Base-by-base conservation (phyloP, 2,329 filamentous ascomycete genomes). In the Dothistroma septosporum region DNA sequence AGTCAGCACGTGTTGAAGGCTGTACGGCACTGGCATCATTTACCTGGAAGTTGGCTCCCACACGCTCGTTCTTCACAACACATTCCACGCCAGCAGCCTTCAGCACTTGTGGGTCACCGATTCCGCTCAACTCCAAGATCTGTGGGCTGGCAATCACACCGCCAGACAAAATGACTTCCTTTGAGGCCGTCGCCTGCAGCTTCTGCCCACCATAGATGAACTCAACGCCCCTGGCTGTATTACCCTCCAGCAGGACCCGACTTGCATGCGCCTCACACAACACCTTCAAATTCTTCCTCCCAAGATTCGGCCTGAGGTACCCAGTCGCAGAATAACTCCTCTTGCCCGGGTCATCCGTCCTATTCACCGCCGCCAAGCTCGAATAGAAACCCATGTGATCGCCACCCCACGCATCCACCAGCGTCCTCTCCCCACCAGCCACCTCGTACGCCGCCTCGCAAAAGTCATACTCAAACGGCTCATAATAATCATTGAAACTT, bases 111-210 rank as follows among this genome's bases (percentile, higher is more conserved):
- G 75, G 72, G 53, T 78, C 75, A 76, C 83, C 83, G n/a, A 85
- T 76, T 0, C 83, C 83, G 0, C 82, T 85, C 12, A 76, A 74
- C 61, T 84, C 78, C 0, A 85, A 76, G 14, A 85, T 77, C 1
- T 80, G 73, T 1, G 83, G 83, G 9, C 79, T 81, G 60, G 79
- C 77, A 56, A 84, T 75, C 2, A 82, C 72, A 0, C 83, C 83
- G 0, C 78, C 78, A 0, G 79, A 80, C 19, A 78, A 19, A 32
- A 65, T 65, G 14, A 65, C 57, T 49, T 67, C 65, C 48, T 53
- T n/a, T 84, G 85, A 65, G 1, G 73, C 75, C 21, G 64, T 69
- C 28, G 76, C 69, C 4, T 68, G 62, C 11, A 74, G 69, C 9
- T 73, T 70, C 14, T 72, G 60, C 1, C 77, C 78, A 5, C 70